These are phyloP conservation scores for Stylosanthes scabra DNA, from an alignment of 331 rosid species.

Conservation along the genomic window DNA sequence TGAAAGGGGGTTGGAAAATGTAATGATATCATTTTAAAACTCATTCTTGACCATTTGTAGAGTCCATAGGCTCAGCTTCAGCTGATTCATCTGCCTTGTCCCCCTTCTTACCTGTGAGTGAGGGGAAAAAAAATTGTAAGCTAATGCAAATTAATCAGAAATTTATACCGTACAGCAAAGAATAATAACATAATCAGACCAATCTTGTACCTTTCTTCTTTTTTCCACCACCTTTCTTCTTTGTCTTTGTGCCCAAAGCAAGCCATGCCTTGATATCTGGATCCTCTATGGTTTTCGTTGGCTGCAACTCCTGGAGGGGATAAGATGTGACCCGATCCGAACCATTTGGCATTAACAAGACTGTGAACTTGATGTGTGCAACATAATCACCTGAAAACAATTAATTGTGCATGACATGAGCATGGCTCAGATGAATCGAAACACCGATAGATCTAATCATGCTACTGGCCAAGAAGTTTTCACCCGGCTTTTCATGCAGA, in stretches of 20 bases:
- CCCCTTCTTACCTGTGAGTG: constrained; percentile 73
- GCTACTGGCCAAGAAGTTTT: not conserved
- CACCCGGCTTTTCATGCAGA: constrained; percentile 96
- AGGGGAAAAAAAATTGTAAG: not conserved
- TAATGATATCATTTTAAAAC: not conserved
- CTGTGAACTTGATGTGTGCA: constrained; percentile 92
- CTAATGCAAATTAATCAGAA: not conserved
- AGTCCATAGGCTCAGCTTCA: constrained; percentile 72
- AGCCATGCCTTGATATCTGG: constrained; percentile 97
- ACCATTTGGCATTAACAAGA: constrained; percentile 95
- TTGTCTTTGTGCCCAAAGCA: constrained; percentile 84
- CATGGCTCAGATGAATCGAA: not conserved
- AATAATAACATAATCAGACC: not conserved
- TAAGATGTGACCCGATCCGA: constrained; percentile 85
- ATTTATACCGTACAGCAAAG: not conserved
- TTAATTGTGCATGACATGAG: not conserved
- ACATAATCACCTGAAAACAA: constrained; percentile 80
- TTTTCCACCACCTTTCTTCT: constrained; percentile 98
- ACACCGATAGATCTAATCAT: not conserved
- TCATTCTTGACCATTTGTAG: constrained; percentile 59
- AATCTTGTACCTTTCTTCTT: constrained; percentile 79
- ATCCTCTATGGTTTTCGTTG: constrained; percentile 82
- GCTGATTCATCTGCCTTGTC: constrained; percentile 68
- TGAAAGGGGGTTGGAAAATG: constrained; percentile 36
- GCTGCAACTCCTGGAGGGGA: constrained; percentile 79